phyloP scores from a whole-genome alignment of 176 grass and related monocot species.

The Cocos nucifera region DNA sequence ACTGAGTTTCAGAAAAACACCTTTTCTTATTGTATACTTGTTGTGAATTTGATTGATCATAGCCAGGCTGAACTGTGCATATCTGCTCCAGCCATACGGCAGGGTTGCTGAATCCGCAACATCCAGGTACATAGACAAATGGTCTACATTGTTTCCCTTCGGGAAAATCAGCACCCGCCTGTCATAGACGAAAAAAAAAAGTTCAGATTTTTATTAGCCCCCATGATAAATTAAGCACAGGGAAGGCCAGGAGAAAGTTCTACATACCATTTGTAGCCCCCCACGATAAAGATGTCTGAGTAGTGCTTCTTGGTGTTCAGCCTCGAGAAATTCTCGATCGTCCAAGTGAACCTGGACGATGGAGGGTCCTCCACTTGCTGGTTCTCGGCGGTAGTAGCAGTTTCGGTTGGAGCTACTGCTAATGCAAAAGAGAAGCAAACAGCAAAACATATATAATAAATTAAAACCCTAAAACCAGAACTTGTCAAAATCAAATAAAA shows the following conservation, averaged over 20 bases:
- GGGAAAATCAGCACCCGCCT: slow-evolving; percentile 98
- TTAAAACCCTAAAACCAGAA: slow-evolving; percentile 8
- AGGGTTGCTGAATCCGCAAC: slow-evolving; percentile 79
- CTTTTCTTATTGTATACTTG: slow-evolving; percentile 97
- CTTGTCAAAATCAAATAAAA: neutral
- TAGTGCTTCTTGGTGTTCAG: slow-evolving; percentile 81
- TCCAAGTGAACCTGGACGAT: slow-evolving; percentile 87
- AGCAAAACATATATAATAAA: neutral
- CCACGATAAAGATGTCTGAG: slow-evolving; percentile 81
- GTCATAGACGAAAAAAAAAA: slow-evolving; percentile 15
- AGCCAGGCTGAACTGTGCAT: slow-evolving; percentile 88
- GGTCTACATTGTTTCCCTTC: slow-evolving; percentile 94
- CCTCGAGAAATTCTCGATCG: slow-evolving; percentile 86
- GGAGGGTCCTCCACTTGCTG: slow-evolving; percentile 78
- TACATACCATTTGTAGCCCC: slow-evolving; percentile 79
- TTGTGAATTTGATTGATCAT: slow-evolving; percentile 79
- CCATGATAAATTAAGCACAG: neutral
- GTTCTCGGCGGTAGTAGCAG: slow-evolving; percentile 60
- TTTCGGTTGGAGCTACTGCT: slow-evolving; percentile 51
- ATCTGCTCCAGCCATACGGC: slow-evolving; percentile 98
- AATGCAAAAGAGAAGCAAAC: slow-evolving; percentile 1
- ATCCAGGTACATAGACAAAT: slow-evolving; percentile 96
- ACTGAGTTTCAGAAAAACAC: slow-evolving; percentile 24
- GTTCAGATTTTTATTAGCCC: neutral
- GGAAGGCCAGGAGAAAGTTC: neutral